A percentile compares a stretch with the other conserved stretches of the same genome.
phyloP scores from a whole-genome alignment of 2,329 filamentous ascomycete genomes.

The Aspergillus puulaauensis region DNA sequence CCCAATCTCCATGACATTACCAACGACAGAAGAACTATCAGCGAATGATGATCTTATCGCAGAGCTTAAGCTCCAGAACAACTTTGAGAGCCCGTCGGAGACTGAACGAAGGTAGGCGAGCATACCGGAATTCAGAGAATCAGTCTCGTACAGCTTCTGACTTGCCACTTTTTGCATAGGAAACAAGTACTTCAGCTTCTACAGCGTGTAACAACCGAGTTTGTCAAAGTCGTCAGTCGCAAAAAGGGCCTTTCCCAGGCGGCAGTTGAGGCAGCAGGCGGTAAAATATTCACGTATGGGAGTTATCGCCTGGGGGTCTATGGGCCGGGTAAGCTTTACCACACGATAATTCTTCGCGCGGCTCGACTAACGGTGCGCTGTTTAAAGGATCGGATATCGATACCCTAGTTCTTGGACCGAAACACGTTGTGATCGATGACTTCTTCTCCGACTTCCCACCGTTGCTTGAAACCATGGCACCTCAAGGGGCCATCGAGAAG shows the following conservation, averaged over 20 bases:
- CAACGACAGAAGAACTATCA: conserved; percentile 73
- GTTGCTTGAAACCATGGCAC: conserved; percentile 72
- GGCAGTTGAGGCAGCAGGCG: conserved; percentile 78
- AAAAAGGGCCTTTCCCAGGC: conserved; percentile 72
- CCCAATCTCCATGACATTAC: conserved; percentile 74
- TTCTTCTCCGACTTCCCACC: conserved; percentile 90
- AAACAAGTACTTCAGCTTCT: conserved; percentile 72
- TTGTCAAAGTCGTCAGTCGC: conserved; percentile 77
- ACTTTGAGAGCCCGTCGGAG: conserved; percentile 81
- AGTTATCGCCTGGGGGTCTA: conserved; percentile 94
- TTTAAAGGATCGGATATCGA: conserved; percentile 86
- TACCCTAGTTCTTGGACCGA: conserved; percentile 87
- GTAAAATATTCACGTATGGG: conserved; percentile 93
- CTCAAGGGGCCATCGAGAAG: conserved; percentile 77
- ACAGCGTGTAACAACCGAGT: conserved; percentile 77
- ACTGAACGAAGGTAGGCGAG: conserved; percentile 71
- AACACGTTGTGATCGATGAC: conserved; percentile 82
- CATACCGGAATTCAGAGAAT: neutral
- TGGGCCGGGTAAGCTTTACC: conserved; percentile 62
- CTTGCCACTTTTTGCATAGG: conserved; percentile 44
- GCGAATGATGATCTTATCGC: conserved; percentile 77
- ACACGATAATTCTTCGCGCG: neutral
- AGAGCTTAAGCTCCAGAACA: conserved; percentile 84
- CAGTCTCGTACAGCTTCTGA: conserved; percentile 10
- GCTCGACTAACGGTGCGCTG: neutral